Percentiles rank a stretch among this genome's conserved stretches.
Conservation (phyloP, 2,329 filamentous ascomycete genomes). For the Hymenoscyphus fraxineus region DNA sequence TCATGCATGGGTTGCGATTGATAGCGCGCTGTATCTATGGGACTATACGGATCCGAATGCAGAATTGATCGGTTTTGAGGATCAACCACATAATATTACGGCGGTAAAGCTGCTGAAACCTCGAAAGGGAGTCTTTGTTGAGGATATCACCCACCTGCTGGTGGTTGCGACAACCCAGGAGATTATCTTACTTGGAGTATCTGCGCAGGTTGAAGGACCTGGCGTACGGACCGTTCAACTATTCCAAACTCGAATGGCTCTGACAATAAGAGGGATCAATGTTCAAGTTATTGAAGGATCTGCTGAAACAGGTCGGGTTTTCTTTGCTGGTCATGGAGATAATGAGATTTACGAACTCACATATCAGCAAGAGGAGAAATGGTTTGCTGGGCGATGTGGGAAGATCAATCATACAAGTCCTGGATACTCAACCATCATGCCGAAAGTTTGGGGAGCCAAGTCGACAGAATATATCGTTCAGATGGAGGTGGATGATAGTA, state of each 20-base stretch:
- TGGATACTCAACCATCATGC: conserved; percentile 64
- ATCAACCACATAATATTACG: conserved; percentile 82
- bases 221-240: conserved; percentile 72
- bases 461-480: conserved; percentile 64
- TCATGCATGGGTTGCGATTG: conserved; percentile 92
- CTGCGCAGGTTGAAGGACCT: conserved; percentile 60
- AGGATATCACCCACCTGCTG: conserved; percentile 79
- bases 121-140: conserved; percentile 81
- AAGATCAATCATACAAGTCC: conserved; percentile 85
- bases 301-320: conserved; percentile 77
- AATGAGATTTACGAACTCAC: conserved; percentile 91
- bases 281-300: conserved; percentile 78
- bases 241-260: conserved; percentile 84
- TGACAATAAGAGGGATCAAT: conserved; percentile 71
- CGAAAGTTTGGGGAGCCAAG: conserved; percentile 49
- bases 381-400: conserved; percentile 85
- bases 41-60: conserved; percentile 93
- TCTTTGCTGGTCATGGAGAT: conserved; percentile 77
- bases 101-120: conserved; percentile 86
- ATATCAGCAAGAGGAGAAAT: conserved; percentile 95
- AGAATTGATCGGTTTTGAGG: conserved; percentile 87
- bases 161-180: conserved; percentile 84
- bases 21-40: conserved; percentile 96
- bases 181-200: conserved; percentile 82
- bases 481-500: conserved; percentile 83